These are phyloP conservation scores for Cryphonectria japonica DNA, from an alignment of 2,329 filamentous ascomycete genomes.

Conservation along the genomic window DNA sequence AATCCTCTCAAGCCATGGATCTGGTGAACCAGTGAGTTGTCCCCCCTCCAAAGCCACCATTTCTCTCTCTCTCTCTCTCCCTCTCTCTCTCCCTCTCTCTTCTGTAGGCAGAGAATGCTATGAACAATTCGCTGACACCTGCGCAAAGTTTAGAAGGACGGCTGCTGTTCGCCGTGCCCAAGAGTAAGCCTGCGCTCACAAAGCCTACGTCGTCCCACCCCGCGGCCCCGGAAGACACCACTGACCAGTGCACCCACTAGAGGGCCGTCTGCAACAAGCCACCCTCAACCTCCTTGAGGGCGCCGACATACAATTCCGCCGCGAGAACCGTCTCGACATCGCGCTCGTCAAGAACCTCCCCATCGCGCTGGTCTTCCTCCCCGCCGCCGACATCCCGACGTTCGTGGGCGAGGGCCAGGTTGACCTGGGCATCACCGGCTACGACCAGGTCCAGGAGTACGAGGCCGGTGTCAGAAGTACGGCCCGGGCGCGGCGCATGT, in stretches of 20 bases:
- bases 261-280: slow-evolving; percentile 89
- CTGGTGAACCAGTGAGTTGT: slow-evolving; percentile 56
- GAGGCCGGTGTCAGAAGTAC: slow-evolving; percentile 64
- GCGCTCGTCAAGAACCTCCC: slow-evolving; percentile 96
- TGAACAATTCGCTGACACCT: slow-evolving; percentile 41
- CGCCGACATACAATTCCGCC: slow-evolving; percentile 94
- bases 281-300: slow-evolving; percentile 89
- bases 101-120: slow-evolving; percentile 3
- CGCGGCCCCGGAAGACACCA: slow-evolving; percentile 16
- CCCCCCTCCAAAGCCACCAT: slow-evolving; percentile 17
- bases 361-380: slow-evolving; percentile 94
- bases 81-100: slow-evolving; percentile 2
- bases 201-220: slow-evolving; percentile 9
- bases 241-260: slow-evolving; percentile 50
- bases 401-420: slow-evolving; percentile 95
- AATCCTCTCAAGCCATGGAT: slow-evolving; percentile 48
- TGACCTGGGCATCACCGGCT: slow-evolving; percentile 92
- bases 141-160: slow-evolving; percentile 80
- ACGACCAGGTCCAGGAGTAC: slow-evolving; percentile 91
- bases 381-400: slow-evolving; percentile 94
- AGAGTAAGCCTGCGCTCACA: slow-evolving; percentile 68
- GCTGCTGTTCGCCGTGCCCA: slow-evolving; percentile 95
- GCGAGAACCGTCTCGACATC: slow-evolving; percentile 94
- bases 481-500: slow-evolving; percentile 52
- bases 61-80: background rate